Base-by-base conservation (phyloP, 73 alveolate species). In the Paramecium caudatum region DNA sequence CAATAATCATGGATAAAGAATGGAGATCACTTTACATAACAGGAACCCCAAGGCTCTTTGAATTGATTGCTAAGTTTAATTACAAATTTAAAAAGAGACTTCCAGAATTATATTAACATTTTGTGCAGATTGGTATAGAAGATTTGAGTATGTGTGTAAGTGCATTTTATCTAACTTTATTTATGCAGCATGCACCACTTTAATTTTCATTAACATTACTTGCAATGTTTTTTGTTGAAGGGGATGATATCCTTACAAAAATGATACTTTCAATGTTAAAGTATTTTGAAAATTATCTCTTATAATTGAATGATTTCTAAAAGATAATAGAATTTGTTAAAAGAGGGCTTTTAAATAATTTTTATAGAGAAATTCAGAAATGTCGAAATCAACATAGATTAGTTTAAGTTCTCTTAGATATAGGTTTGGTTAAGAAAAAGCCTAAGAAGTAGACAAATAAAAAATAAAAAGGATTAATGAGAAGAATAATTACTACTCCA, bases 161-260 rank as follows among this genome's bases (percentile, higher is more conserved):
- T 37, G 36, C 47, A 34, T 68, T 34, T 33, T 68, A 68, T 6
- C 34, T 68, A 34, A 68, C 84, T 68, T 3, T 68, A 13, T 68
- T 34, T 68, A 34, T 68, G 47, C 21, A 32, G 34, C 32, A 32
- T 34, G 84, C 84, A 8, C 84, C 84, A 10, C 19, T 68, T 10
- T 68, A 68, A 16, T 68, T 68, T 23, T 32, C 84, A 3, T 16
- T 68, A 12, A 49, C 34, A 3, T 12, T 68, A 68, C 37, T 68
- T 34, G 47, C 84, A 0, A 68, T 68, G 84, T 68, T 68, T 68
- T 34, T 68, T n/a, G 19, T 68, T 4, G 47, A 68, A 68, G 84
- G 84, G 9, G 34, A 68, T 33, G 50, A 68, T 9, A 68, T 68
- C 7, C 6, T 68, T 17, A 68, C 84, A 4, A 68, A 68, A 19